These are phyloP conservation scores for Echites panduratus DNA, from an alignment of 257 asterid genomes.

Conservation along the genomic window DNA sequence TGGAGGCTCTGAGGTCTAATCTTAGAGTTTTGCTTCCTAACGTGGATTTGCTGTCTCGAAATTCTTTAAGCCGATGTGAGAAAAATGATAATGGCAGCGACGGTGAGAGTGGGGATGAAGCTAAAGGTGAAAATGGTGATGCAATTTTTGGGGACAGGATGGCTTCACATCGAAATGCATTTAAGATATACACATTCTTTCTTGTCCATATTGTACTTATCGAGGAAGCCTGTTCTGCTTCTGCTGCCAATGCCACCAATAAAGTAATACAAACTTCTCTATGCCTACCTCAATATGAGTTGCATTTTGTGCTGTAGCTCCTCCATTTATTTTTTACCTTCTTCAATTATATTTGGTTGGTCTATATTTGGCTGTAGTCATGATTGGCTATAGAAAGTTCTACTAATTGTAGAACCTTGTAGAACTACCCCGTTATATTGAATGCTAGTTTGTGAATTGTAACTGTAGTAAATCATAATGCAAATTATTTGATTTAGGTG, in stretches of 20 bases:
- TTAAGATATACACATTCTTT: conserved; percentile 81
- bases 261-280: conserved; percentile 38
- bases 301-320: background rate
- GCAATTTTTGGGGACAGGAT: conserved; percentile 41
- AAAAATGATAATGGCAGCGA: conserved; percentile 29
- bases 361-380: background rate
- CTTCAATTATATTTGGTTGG: background rate
- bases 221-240: conserved; percentile 50
- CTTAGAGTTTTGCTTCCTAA: conserved; percentile 82
- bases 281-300: conserved; percentile 1
- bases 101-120: conserved; percentile 33
- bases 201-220: conserved; percentile 64
- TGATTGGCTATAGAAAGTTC: background rate
- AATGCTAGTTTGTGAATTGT: background rate
- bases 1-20: conserved; percentile 86
- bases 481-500: conserved; percentile 38
- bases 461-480: background rate
- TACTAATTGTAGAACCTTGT: background rate
- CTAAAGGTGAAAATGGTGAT: conserved; percentile 30
- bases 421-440: background rate
- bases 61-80: conserved; percentile 22
- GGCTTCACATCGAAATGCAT: conserved; percentile 80
- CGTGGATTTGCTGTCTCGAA: conserved; percentile 55
- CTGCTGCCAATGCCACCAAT: conserved; percentile 29
- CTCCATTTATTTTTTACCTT: background rate